A percentile compares a stretch with the other conserved stretches of the same genome.
Evolutionary conservation across 352 stramenopile species (phyloP).

Genomic region (Pythium pectinolyticum): DNA sequence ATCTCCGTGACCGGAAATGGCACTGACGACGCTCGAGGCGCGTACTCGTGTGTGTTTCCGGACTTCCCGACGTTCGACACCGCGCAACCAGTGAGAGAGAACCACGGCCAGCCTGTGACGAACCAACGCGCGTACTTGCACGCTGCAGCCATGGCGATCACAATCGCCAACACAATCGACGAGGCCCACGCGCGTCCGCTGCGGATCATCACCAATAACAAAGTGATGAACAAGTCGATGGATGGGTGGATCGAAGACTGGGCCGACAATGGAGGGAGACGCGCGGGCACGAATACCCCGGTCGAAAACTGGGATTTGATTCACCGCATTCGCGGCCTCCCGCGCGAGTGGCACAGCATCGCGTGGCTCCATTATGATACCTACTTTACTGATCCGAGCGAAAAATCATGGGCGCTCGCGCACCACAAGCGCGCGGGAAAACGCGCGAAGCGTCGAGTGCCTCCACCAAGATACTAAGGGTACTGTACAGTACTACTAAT

Average conservation of each 20-base stretch:
- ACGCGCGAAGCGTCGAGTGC: neutral
- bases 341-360: neutral
- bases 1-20: neutral
- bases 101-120: neutral
- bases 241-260: neutral
- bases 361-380: slow-evolving; percentile 1
- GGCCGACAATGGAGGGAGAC: neutral
- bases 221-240: slow-evolving; percentile 1
- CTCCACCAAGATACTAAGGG: no score
- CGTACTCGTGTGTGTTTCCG: slow-evolving; percentile 8
- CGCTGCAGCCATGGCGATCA: neutral
- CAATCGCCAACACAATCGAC: neutral
- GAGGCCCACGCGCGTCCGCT: neutral
- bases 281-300: neutral
- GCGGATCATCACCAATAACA: neutral
- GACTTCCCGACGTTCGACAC: neutral
- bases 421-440: neutral
- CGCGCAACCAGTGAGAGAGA: neutral
- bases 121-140: neutral
- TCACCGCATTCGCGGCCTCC: neutral
- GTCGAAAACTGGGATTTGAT: neutral
- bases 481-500: no score
- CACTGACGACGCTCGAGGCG: neutral
- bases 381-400: neutral
- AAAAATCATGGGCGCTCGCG: neutral